Percentiles rank a stretch among this genome's conserved stretches.
Evolutionary conservation across 1,284 basidiomycete genomes (phyloP).

Genomic region (Amylostereum areolatum): DNA sequence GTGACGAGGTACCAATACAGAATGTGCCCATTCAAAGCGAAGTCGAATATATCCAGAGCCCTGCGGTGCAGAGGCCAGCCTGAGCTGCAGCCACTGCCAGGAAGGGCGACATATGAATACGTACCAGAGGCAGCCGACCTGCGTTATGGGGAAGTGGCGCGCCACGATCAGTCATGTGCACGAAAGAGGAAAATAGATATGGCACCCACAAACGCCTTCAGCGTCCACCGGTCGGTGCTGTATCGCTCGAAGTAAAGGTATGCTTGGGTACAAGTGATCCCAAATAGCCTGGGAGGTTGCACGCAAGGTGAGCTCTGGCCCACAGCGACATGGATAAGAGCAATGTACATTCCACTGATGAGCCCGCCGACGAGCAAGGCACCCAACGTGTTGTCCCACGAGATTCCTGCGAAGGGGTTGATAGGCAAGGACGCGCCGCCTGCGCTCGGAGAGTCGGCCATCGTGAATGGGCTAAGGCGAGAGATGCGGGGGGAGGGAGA

Average conservation of each 20-base stretch:
- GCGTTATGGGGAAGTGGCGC: background rate
- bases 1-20: slow-evolving; percentile 48
- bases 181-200: background rate
- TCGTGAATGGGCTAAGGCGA: too few species aligned
- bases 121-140: slow-evolving; percentile 40
- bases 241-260: slow-evolving; percentile 42
- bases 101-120: slow-evolving; percentile 5
- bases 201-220: slow-evolving; percentile 35
- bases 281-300: slow-evolving; percentile 39
- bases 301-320: background rate
- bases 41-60: slow-evolving; percentile 46
- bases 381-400: slow-evolving; percentile 11
- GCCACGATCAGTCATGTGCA: background rate
- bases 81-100: background rate
- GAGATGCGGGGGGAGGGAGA: too few species aligned
- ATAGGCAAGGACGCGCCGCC: background rate
- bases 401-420: slow-evolving; percentile 4
- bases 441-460: too few species aligned
- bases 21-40: slow-evolving; percentile 40
- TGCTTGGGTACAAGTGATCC: slow-evolving; percentile 49
- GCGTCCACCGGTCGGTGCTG: slow-evolving; percentile 28
- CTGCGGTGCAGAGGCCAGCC: slow-evolving; percentile 20
- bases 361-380: slow-evolving; percentile 19
- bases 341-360: slow-evolving; percentile 17
- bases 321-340: background rate